Evolutionary conservation across 805 yeast species (phyloP).

Genomic region (Maudiozyma serrabonitensis): DNA sequence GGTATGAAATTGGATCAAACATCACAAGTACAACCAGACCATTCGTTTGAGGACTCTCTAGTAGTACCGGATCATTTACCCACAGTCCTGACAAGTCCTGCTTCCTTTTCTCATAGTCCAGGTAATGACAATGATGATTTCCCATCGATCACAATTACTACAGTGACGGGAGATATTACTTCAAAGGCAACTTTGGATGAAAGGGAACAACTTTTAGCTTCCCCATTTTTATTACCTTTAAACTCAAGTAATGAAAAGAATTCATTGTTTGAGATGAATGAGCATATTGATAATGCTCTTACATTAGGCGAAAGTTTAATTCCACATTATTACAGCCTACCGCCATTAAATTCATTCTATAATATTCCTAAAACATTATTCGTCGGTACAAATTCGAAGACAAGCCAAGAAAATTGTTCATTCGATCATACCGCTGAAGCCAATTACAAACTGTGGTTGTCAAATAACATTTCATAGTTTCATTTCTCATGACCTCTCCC

Average conservation of each 20-base stretch:
- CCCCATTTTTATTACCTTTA: constrained; percentile 17
- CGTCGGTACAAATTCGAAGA: not conserved
- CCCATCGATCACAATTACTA: constrained; percentile 2
- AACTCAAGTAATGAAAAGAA: not conserved
- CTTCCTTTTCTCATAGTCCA: not conserved
- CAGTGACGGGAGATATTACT: constrained; percentile 1
- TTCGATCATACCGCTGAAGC: constrained; percentile 24
- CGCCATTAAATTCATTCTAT: not conserved
- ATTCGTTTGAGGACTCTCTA: too few relatives aligned
- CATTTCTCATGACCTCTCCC: not conserved
- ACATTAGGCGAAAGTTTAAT: not conserved
- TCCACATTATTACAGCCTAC: not conserved
- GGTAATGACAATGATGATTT: not conserved
- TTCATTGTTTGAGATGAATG: not conserved
- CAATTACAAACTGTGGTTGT: constrained; percentile 26
- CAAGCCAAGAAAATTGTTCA: not conserved
- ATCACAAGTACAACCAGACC: too few relatives aligned
- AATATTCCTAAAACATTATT: constrained; percentile 2
- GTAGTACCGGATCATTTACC: too few relatives aligned
- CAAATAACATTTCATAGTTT: constrained; percentile 6
- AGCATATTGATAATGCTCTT: not conserved
- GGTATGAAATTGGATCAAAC: too few relatives aligned
- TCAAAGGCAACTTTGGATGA: constrained; percentile 7
- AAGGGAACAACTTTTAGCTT: constrained; percentile 14
- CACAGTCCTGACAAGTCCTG: not conserved